Percentiles rank a stretch among this genome's conserved stretches.
These are phyloP conservation scores for Boletus subparvulus DNA, from an alignment of 768 basidiomycete species.

Conservation along the genomic window DNA sequence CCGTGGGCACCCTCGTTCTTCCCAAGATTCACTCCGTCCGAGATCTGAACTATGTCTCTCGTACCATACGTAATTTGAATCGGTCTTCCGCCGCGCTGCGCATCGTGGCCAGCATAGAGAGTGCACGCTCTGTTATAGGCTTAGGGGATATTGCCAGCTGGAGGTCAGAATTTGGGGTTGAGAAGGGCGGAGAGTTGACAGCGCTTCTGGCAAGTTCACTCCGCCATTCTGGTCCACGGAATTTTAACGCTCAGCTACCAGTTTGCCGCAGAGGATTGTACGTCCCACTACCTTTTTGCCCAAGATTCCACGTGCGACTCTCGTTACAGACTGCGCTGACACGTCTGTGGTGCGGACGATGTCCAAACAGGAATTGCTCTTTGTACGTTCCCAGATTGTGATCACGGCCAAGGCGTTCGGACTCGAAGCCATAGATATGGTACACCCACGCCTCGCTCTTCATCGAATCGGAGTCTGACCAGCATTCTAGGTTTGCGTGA, in stretches of 20 bases:
- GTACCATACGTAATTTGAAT: constrained; percentile 21
- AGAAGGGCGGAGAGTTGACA: constrained; percentile 52
- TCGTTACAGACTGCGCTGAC: constrained; percentile 79
- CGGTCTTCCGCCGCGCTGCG: constrained; percentile 43
- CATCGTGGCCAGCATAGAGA: constrained; percentile 84
- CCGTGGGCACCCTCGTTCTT: constrained; percentile 68
- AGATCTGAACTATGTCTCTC: constrained; percentile 65
- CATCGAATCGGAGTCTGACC: constrained; percentile 1
- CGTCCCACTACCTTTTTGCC: constrained; percentile 19
- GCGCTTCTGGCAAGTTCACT: constrained; percentile 52
- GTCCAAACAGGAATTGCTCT: constrained; percentile 75
- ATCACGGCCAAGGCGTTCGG: constrained; percentile 81
- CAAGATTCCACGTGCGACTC: neutral
- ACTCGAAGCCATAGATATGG: constrained; percentile 90
- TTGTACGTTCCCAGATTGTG: constrained; percentile 79
- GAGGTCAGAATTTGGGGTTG: constrained; percentile 47
- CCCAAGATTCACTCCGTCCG: constrained; percentile 77
- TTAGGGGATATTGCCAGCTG: constrained; percentile 70
- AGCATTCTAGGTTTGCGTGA: constrained; percentile 69
- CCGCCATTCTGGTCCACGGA: neutral
- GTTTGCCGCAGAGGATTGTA: constrained; percentile 97
- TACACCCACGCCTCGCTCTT: constrained; percentile 24
- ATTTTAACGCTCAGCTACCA: constrained; percentile 30
- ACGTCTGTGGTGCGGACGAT: constrained; percentile 76
- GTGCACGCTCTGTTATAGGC: constrained; percentile 67